Conservation (phyloP, 345 rosid species). For the Heritiera littoralis region DNA sequence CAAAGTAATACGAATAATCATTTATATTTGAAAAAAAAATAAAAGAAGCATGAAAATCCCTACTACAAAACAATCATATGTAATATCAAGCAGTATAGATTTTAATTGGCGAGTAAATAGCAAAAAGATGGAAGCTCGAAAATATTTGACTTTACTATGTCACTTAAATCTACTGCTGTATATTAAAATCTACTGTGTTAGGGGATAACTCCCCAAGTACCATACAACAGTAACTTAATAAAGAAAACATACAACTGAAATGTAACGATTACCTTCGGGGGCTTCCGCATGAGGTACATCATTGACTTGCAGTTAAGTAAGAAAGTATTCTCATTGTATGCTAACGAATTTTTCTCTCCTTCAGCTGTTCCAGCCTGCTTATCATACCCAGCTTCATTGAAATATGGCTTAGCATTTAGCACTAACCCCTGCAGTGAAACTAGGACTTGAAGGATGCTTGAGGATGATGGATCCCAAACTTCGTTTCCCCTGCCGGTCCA, state of each 20-base stretch:
- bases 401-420: conserved; percentile 93
- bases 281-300: conserved; percentile 87
- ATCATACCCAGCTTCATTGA: conserved; percentile 98
- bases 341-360: conserved; percentile 92
- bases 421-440: conserved; percentile 98
- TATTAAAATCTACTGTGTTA: not conserved
- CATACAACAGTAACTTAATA: not conserved
- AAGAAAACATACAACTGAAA: not conserved
- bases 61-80: not conserved
- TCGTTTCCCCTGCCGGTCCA: conserved; percentile 98
- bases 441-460: conserved; percentile 97
- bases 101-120: not conserved
- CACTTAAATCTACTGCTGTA: not conserved
- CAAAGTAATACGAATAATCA: not conserved
- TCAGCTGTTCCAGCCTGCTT: conserved; percentile 93
- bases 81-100: not conserved
- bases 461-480: conserved; percentile 91
- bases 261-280: conserved; percentile 68
- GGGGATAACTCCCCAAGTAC: not conserved
- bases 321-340: conserved; percentile 92
- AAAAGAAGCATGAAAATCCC: not conserved
- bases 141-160: not conserved
- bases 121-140: not conserved
- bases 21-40: not conserved
- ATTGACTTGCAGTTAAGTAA: conserved; percentile 91